Evolutionary conservation across 1,284 basidiomycete genomes (phyloP), one percentile per base, ranked within the genome.

Genomic region (Prillingera fragicola): DNA sequence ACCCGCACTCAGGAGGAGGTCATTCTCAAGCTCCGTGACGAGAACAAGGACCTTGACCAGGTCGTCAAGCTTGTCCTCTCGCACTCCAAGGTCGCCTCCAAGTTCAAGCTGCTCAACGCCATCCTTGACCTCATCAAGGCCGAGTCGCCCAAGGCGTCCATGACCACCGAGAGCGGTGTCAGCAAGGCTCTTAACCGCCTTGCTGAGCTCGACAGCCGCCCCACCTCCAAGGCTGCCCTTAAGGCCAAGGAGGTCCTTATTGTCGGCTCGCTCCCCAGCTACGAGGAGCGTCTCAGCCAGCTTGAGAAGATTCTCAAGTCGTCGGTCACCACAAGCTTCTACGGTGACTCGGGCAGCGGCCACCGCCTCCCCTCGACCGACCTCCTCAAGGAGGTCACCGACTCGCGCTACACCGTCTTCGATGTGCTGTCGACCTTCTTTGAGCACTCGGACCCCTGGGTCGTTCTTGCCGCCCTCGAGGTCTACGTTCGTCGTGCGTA

Each of bases 201-300:
- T 8, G 62, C 92, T 38, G 79, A 79, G 28, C 80, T 98, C 32
- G 91, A 95, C 70, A 83, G 86, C 40, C 86, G 70, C 49, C 87
- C 87, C 7, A 91, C 90, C 10, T 85, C 82, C 33, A 78, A 83
- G 58, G 91, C 95, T 40, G 82, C 92, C 3, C 76, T 99, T 60
- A 98, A 96, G 74, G 94, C 95, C 37, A 86, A 95, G 41, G 95
- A 99, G 74, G 95, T 97, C 9, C 79, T 96, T 50, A 96, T 99
- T 60, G 79, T 87, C 25, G 89, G 89, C 41, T 88, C 94, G 69
- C 85, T 98, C 80, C 95, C 95, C 13, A 95, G 90, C 27, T 92
- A 91, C 65, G 89, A 94, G 63, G 95, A 98, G 69, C 86, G 95
- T 52, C 76, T 83, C 42, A 75, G 80, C 21, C 95, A 99, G 73